phyloP scores from a whole-genome alignment of 129 eudicot species.

The Flaveria linearis region DNA sequence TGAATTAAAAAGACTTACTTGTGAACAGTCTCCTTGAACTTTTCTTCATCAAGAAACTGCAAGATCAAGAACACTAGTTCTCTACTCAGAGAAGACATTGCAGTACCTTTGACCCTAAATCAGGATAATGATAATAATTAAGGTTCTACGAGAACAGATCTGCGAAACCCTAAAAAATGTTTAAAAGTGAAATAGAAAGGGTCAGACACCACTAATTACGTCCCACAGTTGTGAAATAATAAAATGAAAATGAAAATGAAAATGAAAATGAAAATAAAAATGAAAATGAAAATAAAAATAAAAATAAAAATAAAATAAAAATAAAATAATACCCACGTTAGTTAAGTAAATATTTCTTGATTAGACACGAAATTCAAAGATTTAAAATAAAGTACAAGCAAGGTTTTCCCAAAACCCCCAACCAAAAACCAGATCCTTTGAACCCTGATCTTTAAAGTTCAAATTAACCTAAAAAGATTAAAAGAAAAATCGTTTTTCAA shows the following conservation, averaged over 20 bases:
- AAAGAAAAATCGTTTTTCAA: background rate
- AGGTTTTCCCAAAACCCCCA: constrained; percentile 14
- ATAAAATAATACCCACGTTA: background rate
- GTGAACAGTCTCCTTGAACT: constrained; percentile 87
- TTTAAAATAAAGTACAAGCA: constrained; percentile 23
- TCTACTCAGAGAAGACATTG: constrained; percentile 87
- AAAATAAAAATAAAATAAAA: background rate
- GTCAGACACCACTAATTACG: constrained; percentile 43
- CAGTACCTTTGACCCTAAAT: constrained; percentile 31
- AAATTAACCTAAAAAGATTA: constrained; percentile 18
- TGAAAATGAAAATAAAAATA: background rate
- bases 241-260: no score
- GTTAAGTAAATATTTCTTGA: constrained; percentile 34
- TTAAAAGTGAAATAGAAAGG: constrained; percentile 1
- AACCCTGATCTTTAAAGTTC: constrained; percentile 45
- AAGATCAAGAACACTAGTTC: constrained; percentile 81
- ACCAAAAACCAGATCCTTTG: constrained; percentile 40
- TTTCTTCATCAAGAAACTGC: constrained; percentile 92
- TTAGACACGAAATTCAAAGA: constrained; percentile 40
- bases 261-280: background rate
- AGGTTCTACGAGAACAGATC: constrained; percentile 53
- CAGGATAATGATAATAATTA: constrained; percentile 32
- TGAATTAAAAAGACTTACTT: constrained; percentile 51
- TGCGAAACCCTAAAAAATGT: constrained; percentile 38
- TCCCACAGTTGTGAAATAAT: background rate